Evolutionary conservation across 768 basidiomycete genomes (phyloP), one percentile per base, ranked within the genome.

Genomic region (Kwoniella bestiolae): DNA sequence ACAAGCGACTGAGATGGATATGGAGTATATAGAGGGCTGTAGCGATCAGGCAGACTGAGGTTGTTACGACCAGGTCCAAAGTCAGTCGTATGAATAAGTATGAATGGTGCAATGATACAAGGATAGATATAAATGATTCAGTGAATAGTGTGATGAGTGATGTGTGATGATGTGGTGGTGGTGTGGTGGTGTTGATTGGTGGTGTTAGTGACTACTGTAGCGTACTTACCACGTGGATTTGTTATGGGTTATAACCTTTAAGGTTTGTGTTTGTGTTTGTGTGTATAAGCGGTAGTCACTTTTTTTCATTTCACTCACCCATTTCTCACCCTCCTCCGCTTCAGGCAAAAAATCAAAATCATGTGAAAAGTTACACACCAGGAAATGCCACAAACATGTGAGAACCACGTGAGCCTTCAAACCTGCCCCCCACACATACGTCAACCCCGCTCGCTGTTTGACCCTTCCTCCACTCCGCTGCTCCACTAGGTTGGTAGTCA

Each of bases 111-210:
- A n/a, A n/a, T n/a, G 38, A 41, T 41, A 18, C 38, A 18, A 41
- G 38, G 38, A 11, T 11, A 14, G 38, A 41, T 14, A 14, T 52
- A 26, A 52, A 8, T 52, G 50, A 29, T n/a, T n/a, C n/a, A n/a
- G n/a, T n/a, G n/a, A n/a, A n/a, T n/a, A n/a, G 52, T 18, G 26
- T 53, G 38, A 21, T 53, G 52, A 53, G n/a, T 25, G 25, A 32
- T n/a, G 46, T 7, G 49, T 51, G 8, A 3, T 29, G 29, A 51
- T 23, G 21, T 16, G 26, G 23, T 16, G 50, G 50, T 52, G 26
- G 3, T 28, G 47, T 11, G 21, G 26, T 49, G 47, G 12, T 49
- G 21, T 11, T 49, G 26, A 41, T 41, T 18, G 5, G 38, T 16
- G n/a, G n/a, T n/a, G n/a, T n/a, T n/a, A n/a, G n/a, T n/a, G n/a